Conservation (phyloP, 2,329 filamentous ascomycete species). For the Pseudonectria foliicola region DNA sequence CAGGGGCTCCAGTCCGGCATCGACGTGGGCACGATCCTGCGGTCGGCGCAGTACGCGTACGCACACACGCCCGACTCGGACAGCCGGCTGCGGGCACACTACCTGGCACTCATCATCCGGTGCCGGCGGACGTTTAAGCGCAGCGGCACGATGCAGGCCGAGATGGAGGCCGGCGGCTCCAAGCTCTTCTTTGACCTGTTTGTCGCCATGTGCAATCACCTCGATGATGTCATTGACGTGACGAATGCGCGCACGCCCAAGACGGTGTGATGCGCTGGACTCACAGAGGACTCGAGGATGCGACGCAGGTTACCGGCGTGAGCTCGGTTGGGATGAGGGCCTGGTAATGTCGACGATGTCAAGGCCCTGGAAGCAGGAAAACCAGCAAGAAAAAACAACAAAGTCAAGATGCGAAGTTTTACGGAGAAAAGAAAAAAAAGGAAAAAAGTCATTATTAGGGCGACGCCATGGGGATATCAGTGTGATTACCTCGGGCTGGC, state of each 20-base stretch:
- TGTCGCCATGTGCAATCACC: constrained; percentile 96
- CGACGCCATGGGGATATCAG: constrained; percentile 11
- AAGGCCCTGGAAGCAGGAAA: too few species aligned
- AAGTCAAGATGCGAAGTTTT: constrained; percentile 16
- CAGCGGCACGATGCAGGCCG: constrained; percentile 96
- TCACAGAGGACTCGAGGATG: too few species aligned
- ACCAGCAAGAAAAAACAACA: constrained; percentile 13
- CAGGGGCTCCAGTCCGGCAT: constrained; percentile 90
- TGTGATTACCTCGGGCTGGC: constrained; percentile 15
- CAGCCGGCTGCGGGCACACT: constrained; percentile 88
- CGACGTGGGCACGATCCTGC: constrained; percentile 83
- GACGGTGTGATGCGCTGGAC: too few species aligned
- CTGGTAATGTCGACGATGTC: too few species aligned
- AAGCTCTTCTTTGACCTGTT: constrained; percentile 98
- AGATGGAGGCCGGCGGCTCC: constrained; percentile 87
- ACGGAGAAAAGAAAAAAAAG: constrained; percentile 20
- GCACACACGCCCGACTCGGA: constrained; percentile 90
- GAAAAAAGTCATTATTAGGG: constrained; percentile 3
- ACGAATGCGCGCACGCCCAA: constrained; percentile 58
- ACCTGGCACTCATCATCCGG: constrained; percentile 94
- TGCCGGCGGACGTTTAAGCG: constrained; percentile 96
- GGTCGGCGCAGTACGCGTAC: constrained; percentile 91
- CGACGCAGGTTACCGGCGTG: too few species aligned
- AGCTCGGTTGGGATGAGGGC: too few species aligned
- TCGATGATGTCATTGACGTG: constrained; percentile 89